Base-by-base conservation (phyloP, 148 eudicot genomes). In the Camellia granthamiana region DNA sequence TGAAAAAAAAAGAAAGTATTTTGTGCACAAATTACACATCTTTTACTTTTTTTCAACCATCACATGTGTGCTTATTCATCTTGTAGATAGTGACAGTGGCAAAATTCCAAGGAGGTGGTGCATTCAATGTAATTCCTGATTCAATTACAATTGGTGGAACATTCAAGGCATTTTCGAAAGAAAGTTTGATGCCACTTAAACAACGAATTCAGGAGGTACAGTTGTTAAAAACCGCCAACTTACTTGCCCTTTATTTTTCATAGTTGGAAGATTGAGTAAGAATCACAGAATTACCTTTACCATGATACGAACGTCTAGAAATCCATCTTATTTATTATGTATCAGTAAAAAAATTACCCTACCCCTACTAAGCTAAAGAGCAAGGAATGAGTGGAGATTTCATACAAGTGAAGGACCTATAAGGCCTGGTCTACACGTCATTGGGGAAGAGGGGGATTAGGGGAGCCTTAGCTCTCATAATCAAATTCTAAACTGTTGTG, bases 51-150 rank as follows among this genome's bases (percentile, higher is more conserved):
- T 30, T 30, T 30, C 38, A 6, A 69, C 5, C 21, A 14, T 16
- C 18, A 1, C 16, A 7, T 69, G 44, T 18, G 3, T 7, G 43
- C 21, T n/a, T 69, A 1, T 46, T 77, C 38, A 49, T 56, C 78
- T 67, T 84, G 77, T 81, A 92, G 92, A 92, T 90, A 52, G 91
- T 92, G 46, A 90, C 93, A 47, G 88, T 92, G 18, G 92, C 85
- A 59, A 88, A 85, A 63, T 89, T 92, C 83, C 88, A 89, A 86
- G 93, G 93, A 21, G 96, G 96, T 47, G 85, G 84, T 42, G 93
- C 96, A 30, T 92, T 90, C 79, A 92, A 92, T 70, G 92, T 92
- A 51, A 92, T 92, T 66, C 96, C 96, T 8, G 93, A 90, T 79
- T 88, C 90, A 41, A 92, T 87, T 63, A 89, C 92, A 47, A 90